A percentile compares a stretch with the other conserved stretches of the same genome.
Evolutionary conservation across 306 rosid species (phyloP).

Genomic region (Canavalia ensiformis): DNA sequence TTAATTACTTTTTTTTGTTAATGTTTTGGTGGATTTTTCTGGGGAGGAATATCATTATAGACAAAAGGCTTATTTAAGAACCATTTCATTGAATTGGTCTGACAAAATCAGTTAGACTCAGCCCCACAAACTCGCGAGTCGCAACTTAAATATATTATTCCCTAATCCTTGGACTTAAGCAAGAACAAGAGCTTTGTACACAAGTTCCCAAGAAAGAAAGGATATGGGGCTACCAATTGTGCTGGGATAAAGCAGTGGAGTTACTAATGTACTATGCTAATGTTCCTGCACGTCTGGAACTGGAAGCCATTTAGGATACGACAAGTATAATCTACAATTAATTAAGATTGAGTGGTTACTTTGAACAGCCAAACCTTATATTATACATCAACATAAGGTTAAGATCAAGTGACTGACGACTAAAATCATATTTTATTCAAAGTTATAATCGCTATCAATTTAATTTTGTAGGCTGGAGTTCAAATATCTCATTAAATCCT

Average conservation of each 20-base stretch:
- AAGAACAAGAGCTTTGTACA: slow-evolving; percentile 3
- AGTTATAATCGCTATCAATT: neutral
- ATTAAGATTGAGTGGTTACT: slow-evolving; percentile 2
- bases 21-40: slow-evolving; percentile 42
- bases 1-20: neutral
- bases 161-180: slow-evolving; percentile 20
- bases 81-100: slow-evolving; percentile 37
- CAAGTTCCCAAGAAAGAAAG: slow-evolving; percentile 5
- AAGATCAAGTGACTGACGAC: neutral
- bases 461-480: neutral
- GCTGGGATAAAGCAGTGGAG: slow-evolving; percentile 41
- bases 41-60: slow-evolving; percentile 36
- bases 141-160: slow-evolving; percentile 24
- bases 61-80: slow-evolving; percentile 23
- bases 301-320: slow-evolving; percentile 22
- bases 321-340: slow-evolving; percentile 10
- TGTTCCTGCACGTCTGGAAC: slow-evolving; percentile 39
- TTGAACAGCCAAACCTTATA: slow-evolving; percentile 29
- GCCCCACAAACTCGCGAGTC: neutral
- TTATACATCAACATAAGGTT: neutral
- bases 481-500: too few relatives aligned
- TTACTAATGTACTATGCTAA: slow-evolving; percentile 36
- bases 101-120: slow-evolving; percentile 35
- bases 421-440: neutral
- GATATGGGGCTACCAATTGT: slow-evolving; percentile 5